phyloP scores from a whole-genome alignment of 2,329 filamentous ascomycete genomes.

The Colletotrichum aenigma region DNA sequence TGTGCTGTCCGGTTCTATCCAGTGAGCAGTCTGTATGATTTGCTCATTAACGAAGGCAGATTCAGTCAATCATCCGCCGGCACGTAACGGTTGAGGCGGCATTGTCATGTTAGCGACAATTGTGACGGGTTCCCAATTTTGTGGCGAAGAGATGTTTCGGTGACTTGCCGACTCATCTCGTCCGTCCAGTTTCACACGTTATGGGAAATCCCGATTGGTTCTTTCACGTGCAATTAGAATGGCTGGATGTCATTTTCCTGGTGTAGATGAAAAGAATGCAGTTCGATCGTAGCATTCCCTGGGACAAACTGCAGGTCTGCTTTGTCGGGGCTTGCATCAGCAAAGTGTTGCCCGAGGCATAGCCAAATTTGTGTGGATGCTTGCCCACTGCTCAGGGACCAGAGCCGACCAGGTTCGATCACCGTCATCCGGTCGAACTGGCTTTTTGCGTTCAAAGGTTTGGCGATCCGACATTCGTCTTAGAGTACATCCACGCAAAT shows the following conservation, averaged over 20 bases:
- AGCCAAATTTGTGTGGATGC: background rate
- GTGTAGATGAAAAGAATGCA: background rate
- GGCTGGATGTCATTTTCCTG: background rate
- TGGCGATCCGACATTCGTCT: background rate
- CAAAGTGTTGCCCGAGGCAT: background rate
- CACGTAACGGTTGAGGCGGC: background rate
- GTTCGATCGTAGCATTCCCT: background rate
- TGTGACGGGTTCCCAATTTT: background rate
- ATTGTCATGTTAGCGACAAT: background rate
- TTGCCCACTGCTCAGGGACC: background rate
- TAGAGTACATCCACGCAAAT: background rate
- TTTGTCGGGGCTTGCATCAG: background rate
- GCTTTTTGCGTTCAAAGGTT: background rate
- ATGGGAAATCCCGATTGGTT: background rate
- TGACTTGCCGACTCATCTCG: background rate
- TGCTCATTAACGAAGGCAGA: background rate
- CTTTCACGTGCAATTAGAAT: background rate
- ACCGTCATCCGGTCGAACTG: background rate
- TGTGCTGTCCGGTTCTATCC: background rate
- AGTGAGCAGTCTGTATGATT: background rate
- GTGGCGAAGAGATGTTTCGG: background rate
- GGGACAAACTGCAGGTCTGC: background rate
- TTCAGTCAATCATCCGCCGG: background rate
- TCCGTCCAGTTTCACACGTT: background rate
- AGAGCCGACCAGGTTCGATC: background rate